Conservation (phyloP, 352 stramenopile genomes). For the Phytophthora chlamydospora region DNA sequence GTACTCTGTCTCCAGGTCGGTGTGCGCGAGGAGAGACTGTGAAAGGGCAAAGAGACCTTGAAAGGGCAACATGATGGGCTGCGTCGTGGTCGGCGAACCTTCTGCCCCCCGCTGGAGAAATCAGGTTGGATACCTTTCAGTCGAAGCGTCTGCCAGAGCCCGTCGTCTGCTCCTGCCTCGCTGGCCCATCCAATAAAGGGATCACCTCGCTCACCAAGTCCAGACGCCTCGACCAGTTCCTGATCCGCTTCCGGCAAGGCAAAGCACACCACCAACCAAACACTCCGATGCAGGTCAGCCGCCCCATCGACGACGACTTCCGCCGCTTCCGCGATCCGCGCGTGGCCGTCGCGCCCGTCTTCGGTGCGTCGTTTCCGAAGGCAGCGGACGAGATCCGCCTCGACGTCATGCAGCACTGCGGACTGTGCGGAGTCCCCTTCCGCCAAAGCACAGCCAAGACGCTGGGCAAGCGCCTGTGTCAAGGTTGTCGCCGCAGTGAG, state of each 20-base stretch:
- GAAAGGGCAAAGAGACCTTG: no score
- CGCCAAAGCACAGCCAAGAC: constrained; percentile 5
- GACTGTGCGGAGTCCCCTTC: constrained; percentile 7
- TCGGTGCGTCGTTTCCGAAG: constrained; percentile 8
- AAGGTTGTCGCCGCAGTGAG: constrained; percentile 21
- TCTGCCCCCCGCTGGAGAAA: constrained; percentile 15
- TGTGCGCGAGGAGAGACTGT: no score
- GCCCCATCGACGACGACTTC: constrained; percentile 15
- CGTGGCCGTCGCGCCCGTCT: constrained; percentile 14
- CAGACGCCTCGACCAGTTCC: constrained; percentile 10
- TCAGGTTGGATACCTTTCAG: constrained; percentile 25
- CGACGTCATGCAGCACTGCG: constrained; percentile 20
- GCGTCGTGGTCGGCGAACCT: constrained; percentile 1
- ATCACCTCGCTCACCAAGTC: no score
- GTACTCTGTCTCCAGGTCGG: no score
- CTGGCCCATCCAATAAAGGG: constrained; percentile 5
- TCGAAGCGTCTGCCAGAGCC: constrained; percentile 1
- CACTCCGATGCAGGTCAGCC: constrained; percentile 17
- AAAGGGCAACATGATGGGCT: constrained; percentile 3
- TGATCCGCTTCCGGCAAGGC: constrained; percentile 1
- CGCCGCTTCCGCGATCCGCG: constrained; percentile 12
- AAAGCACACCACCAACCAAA: neutral
- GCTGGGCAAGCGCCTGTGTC: constrained; percentile 4
- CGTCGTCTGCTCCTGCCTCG: constrained; percentile 9
- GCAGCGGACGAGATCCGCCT: constrained; percentile 19